A percentile compares a stretch with the other conserved stretches of the same genome.
Conservation (phyloP, 2,329 filamentous ascomycete species). For the Talaromyces atroroseus region DNA sequence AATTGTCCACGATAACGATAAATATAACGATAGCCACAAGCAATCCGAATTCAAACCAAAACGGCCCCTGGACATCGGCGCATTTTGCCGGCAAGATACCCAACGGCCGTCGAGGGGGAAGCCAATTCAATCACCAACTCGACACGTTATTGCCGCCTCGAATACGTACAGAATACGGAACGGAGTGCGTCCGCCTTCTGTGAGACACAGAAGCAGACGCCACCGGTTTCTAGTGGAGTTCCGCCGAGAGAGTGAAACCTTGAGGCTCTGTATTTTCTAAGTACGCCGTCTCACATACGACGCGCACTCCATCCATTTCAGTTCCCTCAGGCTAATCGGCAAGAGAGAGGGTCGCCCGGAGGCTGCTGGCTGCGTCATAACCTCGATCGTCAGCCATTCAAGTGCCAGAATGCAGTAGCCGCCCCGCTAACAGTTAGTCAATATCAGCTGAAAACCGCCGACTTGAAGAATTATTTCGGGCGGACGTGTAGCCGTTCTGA, state of each 20-base stretch:
- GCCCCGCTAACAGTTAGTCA: not conserved
- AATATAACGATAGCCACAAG: not conserved
- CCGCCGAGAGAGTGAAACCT: not conserved
- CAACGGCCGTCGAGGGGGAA: not conserved
- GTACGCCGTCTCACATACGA: no score
- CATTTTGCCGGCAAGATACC: not conserved
- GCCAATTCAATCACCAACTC: not conserved
- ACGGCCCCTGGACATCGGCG: not conserved
- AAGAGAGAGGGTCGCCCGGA: slow-evolving; percentile 4
- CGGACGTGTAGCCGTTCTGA: not conserved
- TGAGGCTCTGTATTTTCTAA: slow-evolving; percentile 9
- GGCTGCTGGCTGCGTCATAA: slow-evolving; percentile 5
- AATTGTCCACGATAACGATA: not conserved
- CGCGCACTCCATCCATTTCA: not conserved
- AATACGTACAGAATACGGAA: not conserved
- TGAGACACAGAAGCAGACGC: not conserved
- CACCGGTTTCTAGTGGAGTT: slow-evolving; percentile 4
- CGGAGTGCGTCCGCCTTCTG: no score
- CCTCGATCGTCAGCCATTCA: not conserved
- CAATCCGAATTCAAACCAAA: not conserved
- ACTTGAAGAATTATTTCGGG: not conserved
- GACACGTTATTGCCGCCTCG: not conserved
- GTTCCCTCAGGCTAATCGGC: not conserved
- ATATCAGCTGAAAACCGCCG: not conserved
- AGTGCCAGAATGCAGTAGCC: not conserved